Percentiles rank a stretch among this genome's conserved stretches.
These are phyloP conservation scores for Salix viminalis DNA, from an alignment of 345 rosid genomes.

Conservation along the genomic window DNA sequence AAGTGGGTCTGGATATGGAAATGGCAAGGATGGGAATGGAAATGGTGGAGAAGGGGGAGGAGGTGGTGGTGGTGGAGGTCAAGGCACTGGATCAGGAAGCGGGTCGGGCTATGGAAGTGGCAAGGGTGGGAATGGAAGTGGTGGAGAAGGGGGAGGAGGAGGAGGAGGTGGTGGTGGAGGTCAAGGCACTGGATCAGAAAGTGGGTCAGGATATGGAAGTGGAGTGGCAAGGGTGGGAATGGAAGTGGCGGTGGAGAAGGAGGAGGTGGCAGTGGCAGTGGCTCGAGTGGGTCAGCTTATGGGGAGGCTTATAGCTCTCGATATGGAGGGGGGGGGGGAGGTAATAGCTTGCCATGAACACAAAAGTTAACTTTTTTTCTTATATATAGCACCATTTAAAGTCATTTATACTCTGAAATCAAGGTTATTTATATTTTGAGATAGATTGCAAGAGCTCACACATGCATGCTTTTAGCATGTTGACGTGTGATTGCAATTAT, in stretches of 20 bases:
- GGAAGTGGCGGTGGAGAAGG: neutral
- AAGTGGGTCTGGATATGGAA: neutral
- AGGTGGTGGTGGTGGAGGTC: neutral
- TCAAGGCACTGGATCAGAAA: too few species aligned
- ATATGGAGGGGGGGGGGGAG: constrained; percentile 11
- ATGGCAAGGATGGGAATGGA: too few species aligned
- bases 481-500: neutral
- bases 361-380: neutral
- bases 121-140: too few species aligned
- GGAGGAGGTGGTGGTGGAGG: too few species aligned
- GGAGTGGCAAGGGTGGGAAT: neutral
- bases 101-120: constrained; percentile 23
- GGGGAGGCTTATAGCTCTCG: constrained; percentile 24
- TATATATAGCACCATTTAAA: too few species aligned
- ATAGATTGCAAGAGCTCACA: constrained; percentile 18
- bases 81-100: constrained; percentile 19
- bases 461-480: neutral
- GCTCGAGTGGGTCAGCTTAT: too few species aligned
- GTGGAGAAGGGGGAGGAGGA: too few species aligned
- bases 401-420: too few species aligned
- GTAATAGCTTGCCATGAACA: constrained; percentile 25
- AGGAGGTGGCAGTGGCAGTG: constrained; percentile 5
- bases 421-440: neutral
- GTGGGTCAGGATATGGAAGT: neutral
- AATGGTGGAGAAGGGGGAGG: neutral